phyloP scores from a whole-genome alignment of 1,284 basidiomycete genomes.

The Hymenochaete sp. region DNA sequence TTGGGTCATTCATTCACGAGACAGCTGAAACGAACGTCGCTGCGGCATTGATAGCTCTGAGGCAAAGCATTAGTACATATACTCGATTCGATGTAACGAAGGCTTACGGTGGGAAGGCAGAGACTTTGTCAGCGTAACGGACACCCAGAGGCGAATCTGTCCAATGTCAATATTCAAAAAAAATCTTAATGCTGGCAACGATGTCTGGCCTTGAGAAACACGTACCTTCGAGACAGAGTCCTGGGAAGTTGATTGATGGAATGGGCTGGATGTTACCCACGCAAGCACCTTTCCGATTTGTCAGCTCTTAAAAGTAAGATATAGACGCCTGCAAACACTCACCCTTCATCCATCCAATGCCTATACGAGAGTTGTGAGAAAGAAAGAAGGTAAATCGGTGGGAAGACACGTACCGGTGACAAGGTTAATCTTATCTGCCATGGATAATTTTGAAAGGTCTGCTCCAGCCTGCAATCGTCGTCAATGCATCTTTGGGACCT shows the following conservation, averaged over 20 bases:
- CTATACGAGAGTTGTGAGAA: not conserved
- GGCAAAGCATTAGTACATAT: not conserved
- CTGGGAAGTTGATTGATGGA: conserved; percentile 51
- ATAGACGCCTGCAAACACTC: not conserved
- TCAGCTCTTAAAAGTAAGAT: not conserved
- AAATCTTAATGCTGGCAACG: not conserved
- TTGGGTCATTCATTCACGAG: not conserved
- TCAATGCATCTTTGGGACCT: not conserved
- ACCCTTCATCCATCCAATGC: conserved; percentile 9
- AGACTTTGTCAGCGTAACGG: conserved; percentile 51
- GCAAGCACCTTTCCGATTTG: conserved; percentile 37
- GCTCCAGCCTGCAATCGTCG: conserved; percentile 31
- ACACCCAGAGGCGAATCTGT: conserved; percentile 53
- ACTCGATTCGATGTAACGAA: not conserved
- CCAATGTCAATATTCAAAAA: not conserved
- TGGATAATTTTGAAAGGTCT: conserved; percentile 39
- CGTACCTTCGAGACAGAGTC: conserved; percentile 57
- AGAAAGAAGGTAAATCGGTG: not conserved
- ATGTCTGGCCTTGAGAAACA: no score
- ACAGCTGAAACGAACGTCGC: conserved; percentile 37
- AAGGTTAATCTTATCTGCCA: conserved; percentile 47
- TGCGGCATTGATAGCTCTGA: conserved; percentile 57
- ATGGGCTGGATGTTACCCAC: conserved; percentile 63
- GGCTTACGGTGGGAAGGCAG: conserved; percentile 59
- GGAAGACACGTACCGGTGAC: conserved; percentile 35